A percentile compares a stretch with the other conserved stretches of the same genome.
Evolutionary conservation across 257 asterid genomes (phyloP).

Genomic region (Henckelia pumila): DNA sequence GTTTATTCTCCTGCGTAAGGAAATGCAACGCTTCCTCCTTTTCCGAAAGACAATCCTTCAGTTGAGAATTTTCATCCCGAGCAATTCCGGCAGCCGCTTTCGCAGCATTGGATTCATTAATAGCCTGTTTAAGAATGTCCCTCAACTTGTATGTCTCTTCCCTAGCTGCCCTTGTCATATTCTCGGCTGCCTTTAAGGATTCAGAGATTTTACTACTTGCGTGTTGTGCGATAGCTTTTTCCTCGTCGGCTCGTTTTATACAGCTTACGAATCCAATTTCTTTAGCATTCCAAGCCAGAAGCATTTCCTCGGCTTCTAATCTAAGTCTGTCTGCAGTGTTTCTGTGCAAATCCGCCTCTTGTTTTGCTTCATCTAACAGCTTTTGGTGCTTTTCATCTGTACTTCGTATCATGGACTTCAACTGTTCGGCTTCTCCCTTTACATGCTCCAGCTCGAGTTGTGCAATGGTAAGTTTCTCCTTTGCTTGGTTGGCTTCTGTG

Average conservation of each 20-base stretch:
- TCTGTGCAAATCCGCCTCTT: constrained; percentile 48
- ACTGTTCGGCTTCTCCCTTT: constrained; percentile 38
- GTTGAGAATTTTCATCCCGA: constrained; percentile 58
- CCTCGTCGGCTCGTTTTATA: constrained; percentile 70
- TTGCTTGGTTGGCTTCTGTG: constrained; percentile 49
- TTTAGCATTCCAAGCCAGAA: constrained; percentile 81
- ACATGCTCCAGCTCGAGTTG: constrained; percentile 41
- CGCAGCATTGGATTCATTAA: constrained; percentile 75
- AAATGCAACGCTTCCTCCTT: constrained; percentile 66
- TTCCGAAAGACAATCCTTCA: constrained; percentile 57
- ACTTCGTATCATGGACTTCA: constrained; percentile 39
- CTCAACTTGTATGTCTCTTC: constrained; percentile 61
- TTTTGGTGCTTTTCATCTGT: constrained; percentile 41
- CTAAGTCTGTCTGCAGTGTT: constrained; percentile 62
- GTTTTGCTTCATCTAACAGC: constrained; percentile 45
- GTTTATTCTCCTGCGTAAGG: constrained; percentile 58
- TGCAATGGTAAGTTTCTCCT: constrained; percentile 37
- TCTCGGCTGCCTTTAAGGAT: constrained; percentile 49
- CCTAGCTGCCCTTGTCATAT: constrained; percentile 40
- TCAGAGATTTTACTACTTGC: constrained; percentile 42
- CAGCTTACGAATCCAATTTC: constrained; percentile 78
- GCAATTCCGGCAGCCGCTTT: constrained; percentile 78
- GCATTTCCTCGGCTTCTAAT: constrained; percentile 80
- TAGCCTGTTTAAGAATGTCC: constrained; percentile 73
- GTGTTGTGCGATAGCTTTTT: constrained; percentile 47